Evolutionary conservation across 495 filamentous ascomycete species (phyloP), one percentile per base, ranked within the genome.

Genomic region (Lasiosphaeriaceae sp.): DNA sequence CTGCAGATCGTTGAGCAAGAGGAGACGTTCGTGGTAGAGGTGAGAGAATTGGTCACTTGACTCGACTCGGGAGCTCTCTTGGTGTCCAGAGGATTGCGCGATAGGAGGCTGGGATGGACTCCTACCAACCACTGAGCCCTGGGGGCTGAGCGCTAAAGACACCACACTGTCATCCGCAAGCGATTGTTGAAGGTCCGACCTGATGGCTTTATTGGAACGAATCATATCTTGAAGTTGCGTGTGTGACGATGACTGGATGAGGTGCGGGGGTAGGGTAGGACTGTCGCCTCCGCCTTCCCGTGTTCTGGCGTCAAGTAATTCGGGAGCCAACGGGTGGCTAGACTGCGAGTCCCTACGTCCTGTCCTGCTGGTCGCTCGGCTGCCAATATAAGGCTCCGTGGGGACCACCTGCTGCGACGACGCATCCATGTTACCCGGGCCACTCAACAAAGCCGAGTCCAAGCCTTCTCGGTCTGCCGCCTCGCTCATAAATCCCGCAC

Each of bases 1-100:
- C 60, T 87, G 87, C 37, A 91, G 78, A 63, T 91, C 87, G 54
- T 90, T 90, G 37, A 81, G 79, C 9, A 90, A 67, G 14, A 90
- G 73, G 51, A 87, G 77, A 52, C 85, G 77, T 64, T 90, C 81
- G 51, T 84, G 79, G 54, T 89, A 79, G 1, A 90, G 72, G 55
- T 80, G 79, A 20, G 81, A 76, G 45, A 84, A 71, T 50, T 80
- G 79, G 34, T 76, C 73, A 35, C 52, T 66, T 19, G 48, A 48
- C 6, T 61, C 67, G 4, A 50, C 37, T n/a, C 26, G 41, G 5
- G 46, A n/a, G 0, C 35, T 39, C 9, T 29, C 52, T 7, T 55
- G 31, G 23, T 50, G 59, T 19, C 34, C 50, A 1, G 56, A 17
- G 14, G 53, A 55, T 23, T 62, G 59, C n/a, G 53, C 52, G n/a